These are phyloP conservation scores for Hygrocybe coccinea DNA, from an alignment of 768 basidiomycete genomes.

Conservation along the genomic window DNA sequence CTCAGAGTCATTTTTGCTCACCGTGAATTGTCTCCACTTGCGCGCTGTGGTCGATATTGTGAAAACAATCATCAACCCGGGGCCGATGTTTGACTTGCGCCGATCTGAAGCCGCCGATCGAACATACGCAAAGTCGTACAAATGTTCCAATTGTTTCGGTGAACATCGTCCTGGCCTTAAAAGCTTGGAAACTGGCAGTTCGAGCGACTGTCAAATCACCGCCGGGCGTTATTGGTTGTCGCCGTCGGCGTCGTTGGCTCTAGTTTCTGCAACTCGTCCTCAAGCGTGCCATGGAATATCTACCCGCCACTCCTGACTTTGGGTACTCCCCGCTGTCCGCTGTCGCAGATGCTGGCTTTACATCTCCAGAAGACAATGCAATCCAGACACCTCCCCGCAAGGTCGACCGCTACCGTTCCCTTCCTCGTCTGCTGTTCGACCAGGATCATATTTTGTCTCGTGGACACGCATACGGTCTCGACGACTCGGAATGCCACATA, in stretches of 20 bases:
- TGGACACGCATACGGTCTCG: conserved; percentile 6
- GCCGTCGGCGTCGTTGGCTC: not conserved
- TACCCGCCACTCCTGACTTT: conserved; percentile 22
- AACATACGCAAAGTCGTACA: not conserved
- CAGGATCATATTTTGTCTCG: no score
- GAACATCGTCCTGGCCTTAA: not conserved
- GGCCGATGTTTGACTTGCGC: not conserved
- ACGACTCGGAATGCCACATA: conserved; percentile 8
- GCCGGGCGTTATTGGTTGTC: no score
- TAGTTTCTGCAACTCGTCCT: not conserved
- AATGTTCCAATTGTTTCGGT: not conserved
- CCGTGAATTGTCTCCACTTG: no score
- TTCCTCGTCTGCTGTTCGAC: no score
- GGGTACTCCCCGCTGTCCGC: conserved; percentile 22
- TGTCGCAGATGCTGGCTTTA: conserved; percentile 21
- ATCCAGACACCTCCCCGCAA: conserved; percentile 35
- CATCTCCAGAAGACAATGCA: conserved; percentile 39
- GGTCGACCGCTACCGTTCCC: conserved; percentile 3
- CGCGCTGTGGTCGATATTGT: no score
- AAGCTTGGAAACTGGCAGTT: no score
- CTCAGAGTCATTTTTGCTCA: no score
- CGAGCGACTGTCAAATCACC: no score
- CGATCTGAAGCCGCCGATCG: not conserved
- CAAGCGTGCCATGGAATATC: not conserved
- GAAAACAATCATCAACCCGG: no score